Evolutionary conservation across 805 yeast genomes (phyloP).

Genomic region (Crinitomyces ghanaensis): DNA sequence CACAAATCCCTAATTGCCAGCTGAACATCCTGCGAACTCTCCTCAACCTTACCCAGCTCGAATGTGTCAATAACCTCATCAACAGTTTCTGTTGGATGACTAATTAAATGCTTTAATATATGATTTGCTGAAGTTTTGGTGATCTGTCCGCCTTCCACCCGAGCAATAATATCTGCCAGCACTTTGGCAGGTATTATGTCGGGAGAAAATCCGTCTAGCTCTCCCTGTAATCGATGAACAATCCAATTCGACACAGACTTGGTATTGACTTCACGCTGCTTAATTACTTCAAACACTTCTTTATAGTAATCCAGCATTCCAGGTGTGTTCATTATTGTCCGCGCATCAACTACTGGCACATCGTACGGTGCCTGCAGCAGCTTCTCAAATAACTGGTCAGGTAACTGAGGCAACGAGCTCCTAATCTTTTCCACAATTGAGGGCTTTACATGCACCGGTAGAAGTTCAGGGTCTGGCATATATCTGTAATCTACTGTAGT

Average conservation of each 20-base stretch:
- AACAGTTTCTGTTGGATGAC: conserved; percentile 35
- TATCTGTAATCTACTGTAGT: conserved; percentile 78
- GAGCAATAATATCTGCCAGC: conserved; percentile 43
- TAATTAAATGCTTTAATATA: conserved; percentile 50
- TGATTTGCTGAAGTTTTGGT: conserved; percentile 59
- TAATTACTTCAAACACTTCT: conserved; percentile 26
- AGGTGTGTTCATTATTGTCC: conserved; percentile 37
- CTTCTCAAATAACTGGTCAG: conserved; percentile 43
- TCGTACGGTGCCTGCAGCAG: conserved; percentile 40
- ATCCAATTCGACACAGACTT: conserved; percentile 61
- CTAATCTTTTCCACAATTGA: conserved; percentile 34
- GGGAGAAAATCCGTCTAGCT: conserved; percentile 33
- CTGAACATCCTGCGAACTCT: conserved; percentile 21
- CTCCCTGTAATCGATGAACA: conserved; percentile 69
- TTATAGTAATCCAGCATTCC: conserved; percentile 44
- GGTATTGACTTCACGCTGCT: conserved; percentile 18
- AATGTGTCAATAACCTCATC: conserved; percentile 40
- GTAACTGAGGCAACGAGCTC: conserved; percentile 38
- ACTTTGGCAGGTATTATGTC: conserved; percentile 30
- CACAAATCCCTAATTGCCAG: conserved; percentile 36
- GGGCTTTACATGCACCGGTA: conserved; percentile 38
- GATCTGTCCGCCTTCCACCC: conserved; percentile 38
- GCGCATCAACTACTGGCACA: conserved; percentile 64
- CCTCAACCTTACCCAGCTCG: conserved; percentile 29
- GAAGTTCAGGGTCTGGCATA: conserved; percentile 89